These are phyloP conservation scores for Elsinoe arachidis DNA, from an alignment of 2,329 filamentous ascomycete genomes.

Conservation along the genomic window DNA sequence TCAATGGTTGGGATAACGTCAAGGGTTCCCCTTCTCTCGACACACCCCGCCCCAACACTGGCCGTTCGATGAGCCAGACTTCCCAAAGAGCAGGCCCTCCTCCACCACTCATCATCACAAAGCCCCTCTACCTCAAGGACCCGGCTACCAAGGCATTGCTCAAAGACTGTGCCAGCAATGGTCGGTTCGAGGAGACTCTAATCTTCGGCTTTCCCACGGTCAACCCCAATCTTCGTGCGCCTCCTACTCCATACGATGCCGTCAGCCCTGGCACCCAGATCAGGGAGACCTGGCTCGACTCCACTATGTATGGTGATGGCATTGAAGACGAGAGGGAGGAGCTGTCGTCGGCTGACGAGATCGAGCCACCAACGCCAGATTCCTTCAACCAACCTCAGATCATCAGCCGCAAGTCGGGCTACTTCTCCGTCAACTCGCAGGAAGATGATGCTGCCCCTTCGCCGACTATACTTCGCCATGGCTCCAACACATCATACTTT, in stretches of 20 bases:
- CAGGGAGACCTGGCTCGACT: slow-evolving; percentile 11
- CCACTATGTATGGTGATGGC: slow-evolving; percentile 6
- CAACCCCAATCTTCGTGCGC: not conserved
- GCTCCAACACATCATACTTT: slow-evolving; percentile 11
- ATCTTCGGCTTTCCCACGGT: slow-evolving; percentile 74
- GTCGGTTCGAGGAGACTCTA: slow-evolving; percentile 78
- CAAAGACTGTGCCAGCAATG: slow-evolving; percentile 8
- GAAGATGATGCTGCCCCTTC: slow-evolving; percentile 19
- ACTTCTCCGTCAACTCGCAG: slow-evolving; percentile 24
- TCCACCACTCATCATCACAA: slow-evolving; percentile 5
- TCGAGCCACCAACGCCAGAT: slow-evolving; percentile 3
- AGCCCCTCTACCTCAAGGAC: slow-evolving; percentile 11
- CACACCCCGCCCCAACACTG: not conserved
- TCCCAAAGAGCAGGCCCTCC: slow-evolving; percentile 8
- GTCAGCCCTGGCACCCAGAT: slow-evolving; percentile 11
- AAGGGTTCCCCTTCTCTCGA: not conserved
- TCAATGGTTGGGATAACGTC: not conserved
- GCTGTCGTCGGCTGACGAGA: slow-evolving; percentile 9
- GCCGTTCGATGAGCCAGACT: slow-evolving; percentile 5
- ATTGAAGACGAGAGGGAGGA: slow-evolving; percentile 12
- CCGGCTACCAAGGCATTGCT: slow-evolving; percentile 8
- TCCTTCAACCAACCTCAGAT: slow-evolving; percentile 9
- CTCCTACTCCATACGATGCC: not conserved
- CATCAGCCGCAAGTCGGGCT: not conserved
- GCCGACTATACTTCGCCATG: slow-evolving; percentile 1